phyloP scores from a whole-genome alignment of 768 basidiomycete genomes.

The Stropharia rugosoannulata region DNA sequence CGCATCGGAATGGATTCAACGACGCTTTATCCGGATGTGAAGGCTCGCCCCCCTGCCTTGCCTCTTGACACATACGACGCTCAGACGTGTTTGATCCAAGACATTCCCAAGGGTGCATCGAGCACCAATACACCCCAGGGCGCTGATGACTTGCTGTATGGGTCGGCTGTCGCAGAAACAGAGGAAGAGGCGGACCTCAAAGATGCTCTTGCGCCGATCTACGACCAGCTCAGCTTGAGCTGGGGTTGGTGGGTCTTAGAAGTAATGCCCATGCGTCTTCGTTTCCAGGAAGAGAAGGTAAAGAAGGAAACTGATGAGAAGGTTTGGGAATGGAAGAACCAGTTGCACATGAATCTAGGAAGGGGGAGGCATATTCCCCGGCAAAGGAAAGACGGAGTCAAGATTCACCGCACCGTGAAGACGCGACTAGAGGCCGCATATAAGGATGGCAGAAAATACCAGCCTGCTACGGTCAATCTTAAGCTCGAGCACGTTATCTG shows the following conservation, averaged over 20 bases:
- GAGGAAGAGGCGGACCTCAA: conserved; percentile 53
- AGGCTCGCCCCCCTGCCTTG: conserved; percentile 40
- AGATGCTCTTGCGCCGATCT: conserved; percentile 44
- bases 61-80: conserved; percentile 26
- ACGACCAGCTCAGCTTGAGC: conserved; percentile 46
- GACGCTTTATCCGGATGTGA: conserved; percentile 36
- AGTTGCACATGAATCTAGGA: conserved; percentile 32
- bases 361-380: conserved; percentile 39
- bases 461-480: conserved; percentile 33
- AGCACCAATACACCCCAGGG: conserved; percentile 6
- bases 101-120: conserved; percentile 28
- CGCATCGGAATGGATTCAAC: conserved; percentile 36
- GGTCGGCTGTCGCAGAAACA: conserved; percentile 15
- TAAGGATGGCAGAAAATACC: conserved; percentile 32
- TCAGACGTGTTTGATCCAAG: conserved; percentile 15
- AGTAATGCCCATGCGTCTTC: conserved; percentile 28
- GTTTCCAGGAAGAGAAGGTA: conserved; percentile 31
- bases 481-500: conserved; percentile 28
- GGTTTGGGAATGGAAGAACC: conserved; percentile 8
- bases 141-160: not conserved
- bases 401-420: conserved; percentile 50
- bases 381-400: conserved; percentile 35
- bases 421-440: conserved; percentile 51
- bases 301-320: conserved; percentile 7
- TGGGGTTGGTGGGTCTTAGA: conserved; percentile 46